Percentiles rank a stretch among this genome's conserved stretches.
These are phyloP conservation scores for Stipa capillata DNA, from an alignment of 176 grass and related monocot genomes.

Conservation along the genomic window DNA sequence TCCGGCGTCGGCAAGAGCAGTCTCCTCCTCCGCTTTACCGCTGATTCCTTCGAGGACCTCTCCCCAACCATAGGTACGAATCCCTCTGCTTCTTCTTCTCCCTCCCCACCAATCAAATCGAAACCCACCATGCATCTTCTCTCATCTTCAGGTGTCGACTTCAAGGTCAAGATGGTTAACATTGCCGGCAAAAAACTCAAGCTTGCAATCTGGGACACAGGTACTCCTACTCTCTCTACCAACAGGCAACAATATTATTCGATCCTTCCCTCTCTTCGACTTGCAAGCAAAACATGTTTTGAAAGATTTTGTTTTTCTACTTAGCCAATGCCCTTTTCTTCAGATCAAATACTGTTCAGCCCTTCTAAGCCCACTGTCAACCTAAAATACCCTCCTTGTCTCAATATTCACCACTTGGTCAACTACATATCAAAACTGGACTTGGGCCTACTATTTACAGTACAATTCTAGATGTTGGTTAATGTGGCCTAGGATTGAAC, in stretches of 20 bases:
- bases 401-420: background rate
- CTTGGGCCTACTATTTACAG: background rate
- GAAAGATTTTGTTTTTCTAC: no score
- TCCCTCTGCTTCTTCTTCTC: background rate
- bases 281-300: no score
- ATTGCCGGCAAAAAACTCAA: constrained; percentile 90
- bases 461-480: background rate
- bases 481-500: no score
- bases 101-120: background rate
- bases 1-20: constrained; percentile 98
- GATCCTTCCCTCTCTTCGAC: background rate
- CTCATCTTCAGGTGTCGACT: constrained; percentile 98
- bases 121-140: no score
- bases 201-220: constrained; percentile 98
- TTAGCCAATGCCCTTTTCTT: no score
- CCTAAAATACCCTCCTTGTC: background rate
- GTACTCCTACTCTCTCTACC: no score
- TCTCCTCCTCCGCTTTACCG: constrained; percentile 86
- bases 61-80: constrained; percentile 76
- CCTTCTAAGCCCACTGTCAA: no score
- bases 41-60: constrained; percentile 88
- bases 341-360: no score
- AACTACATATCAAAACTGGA: background rate
- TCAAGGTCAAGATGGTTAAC: constrained; percentile 97
- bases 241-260: no score